These are phyloP conservation scores for Metschnikowia sp. DNA, from an alignment of 805 yeast genomes.

Conservation along the genomic window DNA sequence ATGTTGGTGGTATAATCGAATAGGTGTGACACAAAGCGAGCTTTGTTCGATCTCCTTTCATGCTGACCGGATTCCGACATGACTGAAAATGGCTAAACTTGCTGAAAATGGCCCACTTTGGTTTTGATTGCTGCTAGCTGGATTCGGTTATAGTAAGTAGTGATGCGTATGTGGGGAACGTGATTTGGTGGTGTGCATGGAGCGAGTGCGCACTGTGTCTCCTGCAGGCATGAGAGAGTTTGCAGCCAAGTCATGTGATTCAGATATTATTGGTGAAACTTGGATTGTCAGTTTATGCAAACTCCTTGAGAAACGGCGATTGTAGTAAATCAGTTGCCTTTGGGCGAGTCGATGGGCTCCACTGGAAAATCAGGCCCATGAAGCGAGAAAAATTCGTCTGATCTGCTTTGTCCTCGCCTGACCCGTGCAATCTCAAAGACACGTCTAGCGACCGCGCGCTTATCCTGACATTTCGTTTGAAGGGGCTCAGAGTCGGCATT, in stretches of 20 bases:
- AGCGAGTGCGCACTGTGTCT: too few species aligned
- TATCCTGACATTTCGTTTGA: slow-evolving; percentile 25
- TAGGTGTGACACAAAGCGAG: slow-evolving; percentile 14
- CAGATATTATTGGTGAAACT: too few species aligned
- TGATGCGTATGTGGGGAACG: too few species aligned
- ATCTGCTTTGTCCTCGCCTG: slow-evolving; percentile 13
- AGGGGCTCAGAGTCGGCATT: slow-evolving; percentile 6
- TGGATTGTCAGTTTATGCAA: background rate
- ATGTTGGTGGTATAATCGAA: slow-evolving; percentile 25
- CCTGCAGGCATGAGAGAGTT: too few species aligned
- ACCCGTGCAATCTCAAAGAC: slow-evolving; percentile 21
- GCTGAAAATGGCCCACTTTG: too few species aligned
- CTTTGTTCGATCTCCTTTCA: slow-evolving; percentile 4
- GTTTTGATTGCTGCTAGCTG: too few species aligned
- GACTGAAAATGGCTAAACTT: too few species aligned
- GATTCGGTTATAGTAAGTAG: too few species aligned
- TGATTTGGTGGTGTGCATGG: too few species aligned
- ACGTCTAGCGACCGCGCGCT: slow-evolving; percentile 32
- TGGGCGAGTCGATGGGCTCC: slow-evolving; percentile 29
- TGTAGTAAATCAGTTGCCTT: slow-evolving; percentile 8
- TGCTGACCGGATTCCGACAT: slow-evolving; percentile 8
- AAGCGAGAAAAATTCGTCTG: slow-evolving; percentile 23
- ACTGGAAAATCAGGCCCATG: slow-evolving; percentile 29
- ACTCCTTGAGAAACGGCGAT: slow-evolving; percentile 5
- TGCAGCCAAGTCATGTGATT: too few species aligned